Conservation (phyloP, 2,329 filamentous ascomycete genomes). For the Metarhizium robertsii region DNA sequence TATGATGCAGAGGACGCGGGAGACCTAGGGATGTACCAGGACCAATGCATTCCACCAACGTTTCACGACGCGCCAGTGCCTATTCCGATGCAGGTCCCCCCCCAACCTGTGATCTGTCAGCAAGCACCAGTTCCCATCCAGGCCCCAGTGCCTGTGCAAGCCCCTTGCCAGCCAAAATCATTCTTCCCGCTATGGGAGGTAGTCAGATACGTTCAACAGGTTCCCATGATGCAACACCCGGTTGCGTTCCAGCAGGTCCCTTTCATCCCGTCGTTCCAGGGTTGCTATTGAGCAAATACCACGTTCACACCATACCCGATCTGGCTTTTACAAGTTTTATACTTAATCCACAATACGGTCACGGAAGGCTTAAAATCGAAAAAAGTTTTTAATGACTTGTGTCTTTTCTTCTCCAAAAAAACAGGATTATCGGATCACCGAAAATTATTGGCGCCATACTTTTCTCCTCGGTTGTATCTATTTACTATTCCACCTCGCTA, state of each 20-base stretch:
- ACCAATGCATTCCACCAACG: constrained; percentile 33
- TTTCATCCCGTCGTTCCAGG: constrained; percentile 41
- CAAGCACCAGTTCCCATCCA: constrained; percentile 20
- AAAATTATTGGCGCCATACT: neutral
- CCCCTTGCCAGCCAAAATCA: constrained; percentile 35
- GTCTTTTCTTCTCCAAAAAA: neutral
- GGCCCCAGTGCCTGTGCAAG: constrained; percentile 27
- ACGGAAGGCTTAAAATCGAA: neutral
- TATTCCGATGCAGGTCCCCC: constrained; percentile 24
- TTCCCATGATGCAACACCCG: constrained; percentile 37
- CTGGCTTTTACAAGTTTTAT: neutral
- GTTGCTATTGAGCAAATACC: constrained; percentile 31
- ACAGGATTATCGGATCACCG: neutral
- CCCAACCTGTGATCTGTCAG: constrained; percentile 25
- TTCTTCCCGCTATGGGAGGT: constrained; percentile 42
- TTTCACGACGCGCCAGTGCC: constrained; percentile 29
- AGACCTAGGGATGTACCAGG: constrained; percentile 27
- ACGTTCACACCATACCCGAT: neutral
- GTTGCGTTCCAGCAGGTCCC: constrained; percentile 43
- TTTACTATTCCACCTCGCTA: neutral
- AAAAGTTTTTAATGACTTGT: neutral
- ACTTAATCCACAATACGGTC: neutral
- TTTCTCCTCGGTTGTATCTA: neutral
- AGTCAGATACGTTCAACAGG: constrained; percentile 42
- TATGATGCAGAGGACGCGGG: constrained; percentile 38